phyloP scores from a whole-genome alignment of 305 asterid species.

The Fraxinus dipetala region DNA sequence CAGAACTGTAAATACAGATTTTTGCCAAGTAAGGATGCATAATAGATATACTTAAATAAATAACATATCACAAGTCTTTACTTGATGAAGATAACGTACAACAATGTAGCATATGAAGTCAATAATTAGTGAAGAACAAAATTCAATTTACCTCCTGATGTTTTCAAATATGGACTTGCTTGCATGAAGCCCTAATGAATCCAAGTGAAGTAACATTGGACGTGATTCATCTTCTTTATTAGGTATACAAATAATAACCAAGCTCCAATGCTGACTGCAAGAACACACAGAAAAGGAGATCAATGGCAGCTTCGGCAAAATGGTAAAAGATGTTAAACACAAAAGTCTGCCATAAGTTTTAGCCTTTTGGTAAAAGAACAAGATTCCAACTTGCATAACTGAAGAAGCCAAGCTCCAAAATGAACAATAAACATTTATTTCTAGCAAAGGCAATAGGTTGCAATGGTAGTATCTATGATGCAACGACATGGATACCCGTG shows the following conservation, averaged over 20 bases:
- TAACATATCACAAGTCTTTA: neutral
- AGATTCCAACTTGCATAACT: slow-evolving; percentile 17
- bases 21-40: neutral
- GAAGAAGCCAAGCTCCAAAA: slow-evolving; percentile 16
- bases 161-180: slow-evolving; percentile 58
- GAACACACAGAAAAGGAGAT: slow-evolving; percentile 27
- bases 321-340: slow-evolving; percentile 14
- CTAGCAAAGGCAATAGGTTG: neutral
- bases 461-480: neutral
- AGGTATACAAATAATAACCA: slow-evolving; percentile 87
- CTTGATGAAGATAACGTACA: neutral
- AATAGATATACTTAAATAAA: neutral
- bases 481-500: neutral
- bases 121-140: slow-evolving; percentile 11
- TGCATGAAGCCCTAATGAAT: slow-evolving; percentile 71
- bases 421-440: neutral
- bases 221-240: slow-evolving; percentile 64
- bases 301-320: slow-evolving; percentile 19
- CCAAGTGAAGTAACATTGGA: slow-evolving; percentile 80
- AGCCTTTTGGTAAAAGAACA: slow-evolving; percentile 9
- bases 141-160: slow-evolving; percentile 58
- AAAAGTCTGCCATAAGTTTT: slow-evolving; percentile 12
- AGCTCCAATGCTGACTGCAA: slow-evolving; percentile 90
- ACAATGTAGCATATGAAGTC: neutral
- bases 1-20: neutral